Base-by-base conservation (phyloP, 1,284 basidiomycete species). In the Microbotryum saponariae region DNA sequence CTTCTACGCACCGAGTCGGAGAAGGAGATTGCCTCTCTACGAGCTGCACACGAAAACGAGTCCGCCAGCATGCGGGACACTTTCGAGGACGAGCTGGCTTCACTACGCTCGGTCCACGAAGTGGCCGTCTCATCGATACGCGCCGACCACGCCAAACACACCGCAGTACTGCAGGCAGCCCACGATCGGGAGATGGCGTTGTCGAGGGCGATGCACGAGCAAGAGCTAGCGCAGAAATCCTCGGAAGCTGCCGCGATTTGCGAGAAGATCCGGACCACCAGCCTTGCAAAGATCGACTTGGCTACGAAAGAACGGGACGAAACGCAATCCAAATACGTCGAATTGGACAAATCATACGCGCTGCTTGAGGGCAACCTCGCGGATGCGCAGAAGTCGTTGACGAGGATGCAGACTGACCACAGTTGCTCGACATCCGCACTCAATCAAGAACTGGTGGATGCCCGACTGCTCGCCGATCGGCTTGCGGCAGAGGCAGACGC, bases 231-330 rank as follows among this genome's bases (percentile, higher is more conserved):
- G 51, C 81, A 85, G 70, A 85, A 89, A 70, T 83, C 83, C 25
- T 86, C 85, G 5, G 85, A 87, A 67, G 84, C 83, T 51, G 25
- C 23, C 10, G 10, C 51, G 6, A n/a, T 21, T 20, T 25, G 52
- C 51, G 8, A 51, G 21, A 42, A 20, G 9, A 23, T 57, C 33
- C n/a, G 48, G 21, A 37, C 44, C 25, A 50, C 60, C 10, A 51
- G 58, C 29, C 51, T 59, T 2, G 59, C 58, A 7, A n/a, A 42
- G 8, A 61, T 70, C 18, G 44, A 53, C 6, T 25, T 45, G 0
- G 6, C 60, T 0, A 86, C 89, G 72, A 83, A 86, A 58, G 79
- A 86, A n/a, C 82, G 83, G 42, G 82, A 89, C 68, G 87, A 86
- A n/a, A 82, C 82, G 1, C 76, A 89, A 42, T 42, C 37, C 37